These are phyloP conservation scores for Globisporangium abappressorium DNA, from an alignment of 352 stramenopile genomes.

Conservation along the genomic window DNA sequence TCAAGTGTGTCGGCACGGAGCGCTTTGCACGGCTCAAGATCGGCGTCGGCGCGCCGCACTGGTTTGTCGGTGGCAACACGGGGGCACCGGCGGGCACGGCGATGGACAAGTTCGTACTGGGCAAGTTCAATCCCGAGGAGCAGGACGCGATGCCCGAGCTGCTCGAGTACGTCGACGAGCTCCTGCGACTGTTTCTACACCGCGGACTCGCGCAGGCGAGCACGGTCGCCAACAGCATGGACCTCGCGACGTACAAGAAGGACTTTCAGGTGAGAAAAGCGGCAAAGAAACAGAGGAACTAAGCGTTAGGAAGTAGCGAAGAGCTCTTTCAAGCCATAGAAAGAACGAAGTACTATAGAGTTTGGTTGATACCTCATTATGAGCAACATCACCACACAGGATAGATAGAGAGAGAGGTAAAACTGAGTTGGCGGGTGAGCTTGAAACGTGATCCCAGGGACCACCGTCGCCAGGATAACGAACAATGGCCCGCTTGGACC, in stretches of 20 bases:
- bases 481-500: not conserved
- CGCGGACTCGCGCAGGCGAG: slow-evolving; percentile 69
- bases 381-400: not conserved
- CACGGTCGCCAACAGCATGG: slow-evolving; percentile 77
- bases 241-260: slow-evolving; percentile 53
- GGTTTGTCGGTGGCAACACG: slow-evolving; percentile 66
- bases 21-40: slow-evolving; percentile 84
- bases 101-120: slow-evolving; percentile 83
- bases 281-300: slow-evolving; percentile 22
- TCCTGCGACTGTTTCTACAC: slow-evolving; percentile 81
- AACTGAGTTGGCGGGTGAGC: no score
- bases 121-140: slow-evolving; percentile 73
- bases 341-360: not conserved
- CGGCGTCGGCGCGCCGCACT: slow-evolving; percentile 71
- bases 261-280: slow-evolving; percentile 20
- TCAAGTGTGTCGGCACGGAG: slow-evolving; percentile 78
- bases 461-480: not conserved
- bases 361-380: not conserved
- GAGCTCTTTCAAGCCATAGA: not conserved
- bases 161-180: slow-evolving; percentile 63
- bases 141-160: slow-evolving; percentile 67
- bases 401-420: not conserved
- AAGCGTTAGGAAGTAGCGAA: not conserved
- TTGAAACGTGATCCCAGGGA: not conserved
- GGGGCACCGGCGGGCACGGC: slow-evolving; percentile 70